Base-by-base conservation (phyloP, 139 green algal genomes). In the Eudorina sp. region DNA sequence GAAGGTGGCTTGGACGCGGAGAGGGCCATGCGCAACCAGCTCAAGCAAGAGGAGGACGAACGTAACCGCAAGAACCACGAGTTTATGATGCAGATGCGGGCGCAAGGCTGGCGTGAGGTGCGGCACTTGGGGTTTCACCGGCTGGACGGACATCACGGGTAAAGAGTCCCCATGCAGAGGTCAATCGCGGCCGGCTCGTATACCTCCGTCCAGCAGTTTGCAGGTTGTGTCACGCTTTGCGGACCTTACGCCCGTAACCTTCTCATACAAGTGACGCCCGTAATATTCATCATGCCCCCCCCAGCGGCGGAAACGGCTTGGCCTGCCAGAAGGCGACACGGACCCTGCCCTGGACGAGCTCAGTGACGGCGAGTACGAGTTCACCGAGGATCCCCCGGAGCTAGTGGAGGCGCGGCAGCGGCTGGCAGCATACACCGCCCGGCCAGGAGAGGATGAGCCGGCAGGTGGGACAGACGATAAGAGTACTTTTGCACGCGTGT, bases 301-400 rank as follows among this genome's bases (percentile, higher is more conserved):
- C 66, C 90, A 97, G 93, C 86, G 93, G 21, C 92, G 96, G 6
- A 92, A 95, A 75, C 76, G 82, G 13, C 79, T 96, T 62, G 96
- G 96, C 2, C 89, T 98, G 85, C 83, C 94, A 0, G 87, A 91
- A 21, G 96, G 94, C 2, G 94, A 96, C 83, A 96, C 94, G 14
- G 96, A 98, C 88, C 96, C 95, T 9, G 94, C 89, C 73, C 89
- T 97, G 74, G 96, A 98, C 40, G 90, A 91, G 18, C 41, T 96
- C 14, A 92, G 90, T 51, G 92, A 95, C 72, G 69, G 76, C 25
- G 91, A 93, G 41, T 91, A 81, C 41, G 88, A 82, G 31, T 87
- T 93, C 73, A 31, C 45, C 0, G 73, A 91, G 64, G 94, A 96
- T 8, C 92, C 94, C 0, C 72, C 62, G 29, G 94, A 96, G 92